Base-by-base conservation (phyloP, 768 basidiomycete species). In the Mycena venus region DNA sequence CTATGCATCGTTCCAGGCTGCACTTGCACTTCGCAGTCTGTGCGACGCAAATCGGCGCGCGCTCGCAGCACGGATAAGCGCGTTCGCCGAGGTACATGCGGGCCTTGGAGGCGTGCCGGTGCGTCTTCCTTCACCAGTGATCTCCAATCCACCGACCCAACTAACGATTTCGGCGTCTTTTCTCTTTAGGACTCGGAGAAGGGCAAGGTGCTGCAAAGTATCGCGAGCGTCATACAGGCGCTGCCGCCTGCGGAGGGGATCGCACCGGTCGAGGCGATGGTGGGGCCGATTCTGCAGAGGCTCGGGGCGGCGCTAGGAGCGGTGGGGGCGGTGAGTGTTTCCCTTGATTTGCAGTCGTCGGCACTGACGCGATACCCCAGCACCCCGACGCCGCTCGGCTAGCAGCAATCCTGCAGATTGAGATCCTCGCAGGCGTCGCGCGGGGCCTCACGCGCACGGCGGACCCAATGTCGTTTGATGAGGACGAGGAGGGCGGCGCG, bases 151-250 rank as follows among this genome's bases (percentile, higher is more conserved):
- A n/a, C n/a, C n/a, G n/a, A n/a, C n/a, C n/a, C n/a, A n/a, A n/a
- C n/a, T n/a, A n/a, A n/a, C n/a, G n/a, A n/a, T n/a, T n/a, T n/a
- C n/a, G n/a, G n/a, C n/a, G n/a, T n/a, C n/a, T 25, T 44, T 61
- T 10, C 8, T 38, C 15, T 7, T 19, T 77, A 95, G 93, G 94
- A 95, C 77, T 91, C 92, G 25, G 96, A 98, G 82, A 95, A 94
- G 83, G 90, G 91, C 77, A 98, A 97, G 83, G 95, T 98, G 1
- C 85, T 98, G 55, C 95, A 98, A 80, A 95, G 94, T 0, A 97
- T 99, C 63, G 92, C 96, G 2, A 98, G 96, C 75, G 96, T 99
- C 4, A 94, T 98, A 36, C 95, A 98, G 78, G 97, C 97, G 0
- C 83, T 99, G 60, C 93, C 95, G 0, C 92, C 95, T 0, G 85